phyloP scores from a whole-genome alignment of 495 filamentous ascomycete species.

The Aspergillus avenaceus region DNA sequence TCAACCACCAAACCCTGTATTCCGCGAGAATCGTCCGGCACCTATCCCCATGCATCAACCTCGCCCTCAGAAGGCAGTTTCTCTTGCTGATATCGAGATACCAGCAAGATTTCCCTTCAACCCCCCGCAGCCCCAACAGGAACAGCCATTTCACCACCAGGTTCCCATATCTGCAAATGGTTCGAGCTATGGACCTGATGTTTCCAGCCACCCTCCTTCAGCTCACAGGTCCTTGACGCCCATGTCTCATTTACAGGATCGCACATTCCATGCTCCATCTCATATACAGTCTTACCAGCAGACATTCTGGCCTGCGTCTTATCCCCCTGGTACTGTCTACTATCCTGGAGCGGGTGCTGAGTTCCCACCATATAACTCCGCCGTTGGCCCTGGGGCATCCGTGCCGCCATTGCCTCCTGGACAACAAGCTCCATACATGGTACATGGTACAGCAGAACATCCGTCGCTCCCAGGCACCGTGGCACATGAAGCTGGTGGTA shows the following conservation, averaged over 20 bases:
- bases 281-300: constrained; percentile 69
- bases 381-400: constrained; percentile 49
- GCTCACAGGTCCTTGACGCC: constrained; percentile 82
- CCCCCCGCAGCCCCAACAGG: constrained; percentile 65
- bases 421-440: constrained; percentile 41
- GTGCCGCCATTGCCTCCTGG: constrained; percentile 52
- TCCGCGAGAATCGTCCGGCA: constrained; percentile 71
- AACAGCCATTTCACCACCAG: constrained; percentile 90
- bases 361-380: constrained; percentile 33
- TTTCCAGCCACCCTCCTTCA: constrained; percentile 66
- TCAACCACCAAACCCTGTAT: constrained; percentile 61
- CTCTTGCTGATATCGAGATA: constrained; percentile 89
- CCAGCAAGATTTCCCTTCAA: constrained; percentile 68
- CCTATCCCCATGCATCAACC: constrained; percentile 93
- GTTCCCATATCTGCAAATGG: constrained; percentile 67
- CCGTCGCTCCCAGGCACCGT: constrained; percentile 63
- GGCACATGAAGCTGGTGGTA: constrained; percentile 88
- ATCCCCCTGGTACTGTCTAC: constrained; percentile 49
- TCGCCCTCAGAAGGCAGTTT: constrained; percentile 89
- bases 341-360: constrained; percentile 45
- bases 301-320: constrained; percentile 58
- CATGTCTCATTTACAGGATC: constrained; percentile 90
- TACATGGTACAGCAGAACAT: constrained; percentile 38
- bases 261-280: constrained; percentile 90
- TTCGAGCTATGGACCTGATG: constrained; percentile 51